These are phyloP conservation scores for Pichia nanzhaoensis DNA, from an alignment of 805 yeast species.

Conservation along the genomic window DNA sequence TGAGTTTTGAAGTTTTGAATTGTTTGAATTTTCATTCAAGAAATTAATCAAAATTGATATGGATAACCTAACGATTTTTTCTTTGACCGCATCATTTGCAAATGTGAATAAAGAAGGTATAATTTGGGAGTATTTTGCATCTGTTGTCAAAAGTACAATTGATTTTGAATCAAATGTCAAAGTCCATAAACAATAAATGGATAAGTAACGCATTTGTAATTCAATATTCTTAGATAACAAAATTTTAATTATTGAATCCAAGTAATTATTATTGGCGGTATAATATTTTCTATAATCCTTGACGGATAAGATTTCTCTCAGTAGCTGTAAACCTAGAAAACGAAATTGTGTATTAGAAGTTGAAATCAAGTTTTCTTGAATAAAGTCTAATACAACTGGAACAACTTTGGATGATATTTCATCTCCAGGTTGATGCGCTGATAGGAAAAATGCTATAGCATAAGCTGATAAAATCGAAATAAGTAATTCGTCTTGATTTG, in stretches of 20 bases:
- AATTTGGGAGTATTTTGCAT: constrained; percentile 46
- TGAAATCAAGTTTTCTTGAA: constrained; percentile 21
- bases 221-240: constrained; percentile 40
- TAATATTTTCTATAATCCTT: constrained; percentile 48
- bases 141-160: constrained; percentile 31
- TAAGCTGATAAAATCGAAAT: constrained; percentile 50
- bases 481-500: constrained; percentile 33
- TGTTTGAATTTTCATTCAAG: constrained; percentile 27
- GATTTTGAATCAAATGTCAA: constrained; percentile 63
- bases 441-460: constrained; percentile 45
- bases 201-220: constrained; percentile 78
- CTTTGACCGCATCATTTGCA: constrained; percentile 80
- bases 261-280: constrained; percentile 35
- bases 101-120: constrained; percentile 48
- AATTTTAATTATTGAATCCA: constrained; percentile 45
- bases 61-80: constrained; percentile 83
- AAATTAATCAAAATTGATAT: constrained; percentile 66
- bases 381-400: constrained; percentile 29
- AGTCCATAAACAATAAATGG: constrained; percentile 76
- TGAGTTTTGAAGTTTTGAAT: constrained; percentile 33
- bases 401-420: constrained; percentile 5
- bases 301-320: constrained; percentile 51
- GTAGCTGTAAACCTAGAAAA: constrained; percentile 57
- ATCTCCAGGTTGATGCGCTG: constrained; percentile 13
- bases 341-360: constrained; percentile 44